Conservation (phyloP, 176 grass and related monocot genomes). For the Oryza meridionalis region DNA sequence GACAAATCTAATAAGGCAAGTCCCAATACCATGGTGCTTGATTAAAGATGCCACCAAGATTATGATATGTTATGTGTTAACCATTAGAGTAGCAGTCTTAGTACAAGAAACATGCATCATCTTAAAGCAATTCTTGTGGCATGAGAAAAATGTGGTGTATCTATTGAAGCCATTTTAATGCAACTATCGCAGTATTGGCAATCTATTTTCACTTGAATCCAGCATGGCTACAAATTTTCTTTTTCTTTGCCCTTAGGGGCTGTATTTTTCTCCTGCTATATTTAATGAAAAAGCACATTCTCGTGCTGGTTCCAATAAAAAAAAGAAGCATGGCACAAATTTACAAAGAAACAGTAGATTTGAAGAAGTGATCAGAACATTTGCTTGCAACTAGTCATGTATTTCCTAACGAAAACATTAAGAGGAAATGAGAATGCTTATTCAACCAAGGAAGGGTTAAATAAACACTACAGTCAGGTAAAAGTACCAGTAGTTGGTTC, state of each 20-base stretch:
- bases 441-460: constrained; percentile 4
- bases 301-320: no score
- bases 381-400: constrained; percentile 19
- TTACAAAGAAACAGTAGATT: neutral
- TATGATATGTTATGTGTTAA: neutral
- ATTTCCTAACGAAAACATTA: neutral
- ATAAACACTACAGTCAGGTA: constrained; percentile 4
- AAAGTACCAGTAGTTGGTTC: constrained; percentile 88
- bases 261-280: no score
- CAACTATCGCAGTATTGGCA: neutral
- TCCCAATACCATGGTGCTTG: neutral
- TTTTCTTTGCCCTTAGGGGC: no score
- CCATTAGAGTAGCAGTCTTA: neutral
- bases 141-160: neutral
- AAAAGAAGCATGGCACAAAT: neutral
- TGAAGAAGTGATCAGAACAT: neutral
- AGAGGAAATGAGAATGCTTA: constrained; percentile 7
- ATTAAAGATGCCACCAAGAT: neutral
- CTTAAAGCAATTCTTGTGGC: neutral
- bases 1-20: neutral
- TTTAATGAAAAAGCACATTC: no score
- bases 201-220: neutral
- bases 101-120: neutral
- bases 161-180: neutral
- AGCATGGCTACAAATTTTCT: neutral